Percentiles rank a stretch among this genome's conserved stretches.
Evolutionary conservation across 257 asterid genomes (phyloP).

Genomic region (Plantago ovata): DNA sequence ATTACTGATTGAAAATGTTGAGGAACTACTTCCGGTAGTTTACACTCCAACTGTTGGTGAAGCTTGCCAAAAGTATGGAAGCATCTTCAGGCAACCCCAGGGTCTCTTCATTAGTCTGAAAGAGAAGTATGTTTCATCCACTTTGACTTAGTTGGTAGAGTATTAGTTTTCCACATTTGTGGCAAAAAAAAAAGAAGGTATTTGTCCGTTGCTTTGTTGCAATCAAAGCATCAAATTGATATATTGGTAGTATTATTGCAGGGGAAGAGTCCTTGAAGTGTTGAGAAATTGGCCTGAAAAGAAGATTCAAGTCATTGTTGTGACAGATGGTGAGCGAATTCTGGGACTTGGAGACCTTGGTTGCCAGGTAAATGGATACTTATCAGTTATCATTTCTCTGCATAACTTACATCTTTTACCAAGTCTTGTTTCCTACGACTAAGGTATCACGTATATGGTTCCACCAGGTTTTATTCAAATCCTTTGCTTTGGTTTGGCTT

Average conservation of each 20-base stretch:
- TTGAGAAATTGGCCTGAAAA: conserved; percentile 71
- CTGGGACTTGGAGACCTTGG: conserved; percentile 78
- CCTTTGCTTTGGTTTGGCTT: conserved; percentile 6
- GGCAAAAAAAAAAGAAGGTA: not conserved
- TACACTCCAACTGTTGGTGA: conserved; percentile 80
- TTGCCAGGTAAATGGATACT: conserved; percentile 45
- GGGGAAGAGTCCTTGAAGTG: conserved; percentile 70
- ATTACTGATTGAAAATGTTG: conserved; percentile 71
- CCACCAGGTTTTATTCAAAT: not conserved
- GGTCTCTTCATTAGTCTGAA: conserved; percentile 68
- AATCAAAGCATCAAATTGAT: conserved; percentile 21
- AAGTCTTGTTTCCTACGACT: not conserved
- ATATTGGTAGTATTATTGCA: conserved; percentile 23
- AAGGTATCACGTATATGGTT: not conserved
- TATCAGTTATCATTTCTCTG: not conserved
- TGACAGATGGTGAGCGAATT: conserved; percentile 73
- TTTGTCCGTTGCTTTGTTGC: conserved; percentile 7
- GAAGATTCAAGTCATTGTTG: conserved; percentile 63
- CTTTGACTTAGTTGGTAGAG: not conserved
- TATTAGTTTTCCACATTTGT: not conserved
- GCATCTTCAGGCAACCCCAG: conserved; percentile 68
- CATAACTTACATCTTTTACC: not conserved
- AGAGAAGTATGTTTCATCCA: conserved; percentile 43
- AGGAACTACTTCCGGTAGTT: conserved; percentile 69
- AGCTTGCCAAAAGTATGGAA: conserved; percentile 79